phyloP scores from a whole-genome alignment of 306 rosid species.

The Casuarina equisetifolia region DNA sequence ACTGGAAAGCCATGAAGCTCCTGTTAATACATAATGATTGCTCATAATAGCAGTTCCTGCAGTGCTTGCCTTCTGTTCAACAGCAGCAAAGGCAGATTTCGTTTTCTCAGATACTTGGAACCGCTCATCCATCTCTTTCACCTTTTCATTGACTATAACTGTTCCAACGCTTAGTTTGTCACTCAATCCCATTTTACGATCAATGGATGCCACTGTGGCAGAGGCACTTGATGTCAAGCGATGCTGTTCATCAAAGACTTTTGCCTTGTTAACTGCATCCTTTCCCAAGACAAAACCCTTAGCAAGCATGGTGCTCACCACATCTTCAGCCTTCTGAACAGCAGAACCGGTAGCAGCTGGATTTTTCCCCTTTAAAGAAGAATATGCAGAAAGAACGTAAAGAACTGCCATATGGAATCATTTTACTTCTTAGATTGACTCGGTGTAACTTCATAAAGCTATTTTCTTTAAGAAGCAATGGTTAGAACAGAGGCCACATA shows the following conservation, averaged over 20 bases:
- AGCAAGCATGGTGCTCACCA: slow-evolving; percentile 77
- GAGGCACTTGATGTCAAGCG: slow-evolving; percentile 67
- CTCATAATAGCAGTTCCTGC: slow-evolving; percentile 73
- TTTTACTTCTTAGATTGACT: not conserved
- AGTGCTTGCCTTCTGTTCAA: slow-evolving; percentile 74
- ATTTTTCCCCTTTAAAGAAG: slow-evolving; percentile 40
- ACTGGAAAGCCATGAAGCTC: slow-evolving; percentile 64
- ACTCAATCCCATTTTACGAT: slow-evolving; percentile 58
- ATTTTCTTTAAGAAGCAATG: too few relatives aligned
- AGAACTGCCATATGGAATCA: not conserved
- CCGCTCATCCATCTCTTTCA: slow-evolving; percentile 62
- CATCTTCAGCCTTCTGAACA: slow-evolving; percentile 70
- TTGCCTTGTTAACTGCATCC: slow-evolving; percentile 72
- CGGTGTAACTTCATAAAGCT: too few relatives aligned
- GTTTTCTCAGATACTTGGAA: slow-evolving; percentile 65
- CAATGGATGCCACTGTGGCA: slow-evolving; percentile 64
- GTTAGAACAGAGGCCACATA: too few relatives aligned
- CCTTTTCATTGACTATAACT: slow-evolving; percentile 54
- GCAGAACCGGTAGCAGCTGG: slow-evolving; percentile 35
- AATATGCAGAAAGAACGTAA: slow-evolving; percentile 18
- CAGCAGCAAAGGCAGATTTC: slow-evolving; percentile 54
- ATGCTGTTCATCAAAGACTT: slow-evolving; percentile 65
- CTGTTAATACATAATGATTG: slow-evolving; percentile 52
- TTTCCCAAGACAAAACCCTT: slow-evolving; percentile 75
- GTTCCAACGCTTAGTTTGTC: slow-evolving; percentile 62